Evolutionary conservation across 2,329 filamentous ascomycete species (phyloP), one percentile per base, ranked within the genome.

Genomic region (Colletotrichum noveboracense): DNA sequence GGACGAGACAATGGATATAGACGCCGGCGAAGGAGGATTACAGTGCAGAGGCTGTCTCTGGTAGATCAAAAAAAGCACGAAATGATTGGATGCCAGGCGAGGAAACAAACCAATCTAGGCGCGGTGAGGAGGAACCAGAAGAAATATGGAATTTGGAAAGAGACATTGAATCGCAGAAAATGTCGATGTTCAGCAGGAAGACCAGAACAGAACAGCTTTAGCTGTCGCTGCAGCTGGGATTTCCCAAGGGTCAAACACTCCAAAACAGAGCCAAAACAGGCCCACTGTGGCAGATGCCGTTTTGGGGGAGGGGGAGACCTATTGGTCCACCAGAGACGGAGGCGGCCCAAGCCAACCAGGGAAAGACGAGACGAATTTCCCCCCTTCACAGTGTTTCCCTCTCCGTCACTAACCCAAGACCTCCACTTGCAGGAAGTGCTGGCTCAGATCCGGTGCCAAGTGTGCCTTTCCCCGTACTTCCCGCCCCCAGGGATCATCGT

Each of bases 281-380:
- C 74, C 74, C 74, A 76, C 70, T 76, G 74, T 76, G 73, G 73
- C 73, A 75, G 73, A 75, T 75, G 34, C 70, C 73, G 70, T 64
- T 68, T 67, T 62, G 70, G 64, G 73, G 62, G 26, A n/a, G 9
- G 5, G 61, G 14, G 18, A 61, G 58, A 61, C 24, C 73, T 64
- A 73, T 69, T 26, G 52, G 6, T 48, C 38, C 38, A 48, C 38
- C 38, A 48, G 18, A 48, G 18, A 48, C 66, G 24, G 68, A 34
- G 62, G 62, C 67, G 69, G 73, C 26, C 69, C 38, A 75, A 68
- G 69, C 70, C 43, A 73, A 26, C 56, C 36, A 21, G 38, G 30
- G 66, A 24, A 62, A 72, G 72, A 62, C 55, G 38, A 73, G 62
- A 48, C 38, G 38, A 48, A 48, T 48, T n/a, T n/a, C 38, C 18